phyloP scores from a whole-genome alignment of 805 yeast species.

The Saturnispora sekii region DNA sequence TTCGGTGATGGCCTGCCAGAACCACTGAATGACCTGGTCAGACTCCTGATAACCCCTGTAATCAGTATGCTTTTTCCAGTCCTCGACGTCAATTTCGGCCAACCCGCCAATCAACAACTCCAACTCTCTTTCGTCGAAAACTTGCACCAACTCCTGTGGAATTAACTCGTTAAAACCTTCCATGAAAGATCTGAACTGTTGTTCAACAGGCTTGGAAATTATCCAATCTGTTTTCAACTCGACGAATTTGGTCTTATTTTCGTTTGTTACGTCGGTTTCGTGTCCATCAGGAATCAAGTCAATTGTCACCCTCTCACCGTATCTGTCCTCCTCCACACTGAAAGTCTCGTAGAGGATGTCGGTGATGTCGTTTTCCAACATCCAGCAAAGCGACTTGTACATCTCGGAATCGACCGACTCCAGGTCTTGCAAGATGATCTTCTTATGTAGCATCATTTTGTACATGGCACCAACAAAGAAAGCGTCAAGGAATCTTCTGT shows the following conservation, averaged over 20 bases:
- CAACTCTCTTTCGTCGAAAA: conserved; percentile 94
- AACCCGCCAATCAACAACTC: conserved; percentile 97
- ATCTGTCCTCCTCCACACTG: conserved; percentile 78
- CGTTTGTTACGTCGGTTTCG: conserved; percentile 86
- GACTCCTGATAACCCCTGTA: conserved; percentile 95
- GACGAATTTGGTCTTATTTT: conserved; percentile 89
- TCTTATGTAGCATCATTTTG: conserved; percentile 93
- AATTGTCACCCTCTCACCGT: conserved; percentile 83
- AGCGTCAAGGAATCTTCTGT: conserved; percentile 93
- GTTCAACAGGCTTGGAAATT: conserved; percentile 85
- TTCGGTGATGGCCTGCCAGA: conserved; percentile 87
- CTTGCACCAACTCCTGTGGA: conserved; percentile 93
- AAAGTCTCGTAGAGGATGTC: conserved; percentile 82
- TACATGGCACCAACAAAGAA: conserved; percentile 97
- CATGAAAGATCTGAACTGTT: conserved; percentile 92
- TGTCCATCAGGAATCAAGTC: conserved; percentile 87
- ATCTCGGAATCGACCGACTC: conserved; percentile 98
- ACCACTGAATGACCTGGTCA: conserved; percentile 97
- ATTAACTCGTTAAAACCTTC: conserved; percentile 96
- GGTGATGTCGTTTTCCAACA: conserved; percentile 87
- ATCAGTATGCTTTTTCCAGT: conserved; percentile 98
- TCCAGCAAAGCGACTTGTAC: conserved; percentile 92
- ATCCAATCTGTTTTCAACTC: conserved; percentile 95
- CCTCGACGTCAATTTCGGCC: conserved; percentile 95
- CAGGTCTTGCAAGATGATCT: conserved; percentile 93